A percentile compares a stretch with the other conserved stretches of the same genome.
phyloP scores from a whole-genome alignment of 176 grass and related monocot species.

The sorghum (Sorghum bicolor) region DNA sequence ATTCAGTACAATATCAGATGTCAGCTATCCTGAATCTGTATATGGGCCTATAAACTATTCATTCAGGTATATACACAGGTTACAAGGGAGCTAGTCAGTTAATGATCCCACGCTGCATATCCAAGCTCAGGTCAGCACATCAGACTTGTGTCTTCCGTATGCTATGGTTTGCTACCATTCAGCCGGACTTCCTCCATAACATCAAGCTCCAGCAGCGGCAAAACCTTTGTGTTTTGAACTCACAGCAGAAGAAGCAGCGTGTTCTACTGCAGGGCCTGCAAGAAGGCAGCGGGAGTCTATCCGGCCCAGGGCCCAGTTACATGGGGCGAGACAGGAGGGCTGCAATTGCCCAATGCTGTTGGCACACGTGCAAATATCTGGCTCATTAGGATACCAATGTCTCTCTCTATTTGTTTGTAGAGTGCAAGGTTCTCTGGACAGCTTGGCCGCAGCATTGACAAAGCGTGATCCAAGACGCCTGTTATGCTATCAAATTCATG shows the following conservation, averaged over 20 bases:
- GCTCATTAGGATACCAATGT: constrained; percentile 42
- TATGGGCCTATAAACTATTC: constrained; percentile 35
- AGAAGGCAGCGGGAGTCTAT: neutral
- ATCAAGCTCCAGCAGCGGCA: neutral
- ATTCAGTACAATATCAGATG: neutral
- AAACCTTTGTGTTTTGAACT: neutral
- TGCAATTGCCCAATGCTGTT: constrained; percentile 26
- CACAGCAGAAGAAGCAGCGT: neutral
- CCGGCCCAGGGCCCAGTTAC: neutral
- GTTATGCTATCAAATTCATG: constrained; percentile 37
- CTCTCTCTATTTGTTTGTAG: constrained; percentile 58
- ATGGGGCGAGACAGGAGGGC: neutral
- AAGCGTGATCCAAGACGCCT: constrained; percentile 49
- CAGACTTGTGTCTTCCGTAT: neutral
- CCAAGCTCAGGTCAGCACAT: constrained; percentile 1
- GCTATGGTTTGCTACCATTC: constrained; percentile 4
- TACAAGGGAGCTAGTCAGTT: constrained; percentile 17
- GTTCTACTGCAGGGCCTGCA: neutral
- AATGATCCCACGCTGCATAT: constrained; percentile 14
- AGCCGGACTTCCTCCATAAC: neutral
- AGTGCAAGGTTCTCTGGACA: constrained; percentile 41
- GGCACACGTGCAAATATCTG: constrained; percentile 83
- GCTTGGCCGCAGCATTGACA: constrained; percentile 43
- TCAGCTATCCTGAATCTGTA: constrained; percentile 4
- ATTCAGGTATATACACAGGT: constrained; percentile 23